Conservation (phyloP, 1,284 basidiomycete species). For the Rhodotorula mucilaginosa region DNA sequence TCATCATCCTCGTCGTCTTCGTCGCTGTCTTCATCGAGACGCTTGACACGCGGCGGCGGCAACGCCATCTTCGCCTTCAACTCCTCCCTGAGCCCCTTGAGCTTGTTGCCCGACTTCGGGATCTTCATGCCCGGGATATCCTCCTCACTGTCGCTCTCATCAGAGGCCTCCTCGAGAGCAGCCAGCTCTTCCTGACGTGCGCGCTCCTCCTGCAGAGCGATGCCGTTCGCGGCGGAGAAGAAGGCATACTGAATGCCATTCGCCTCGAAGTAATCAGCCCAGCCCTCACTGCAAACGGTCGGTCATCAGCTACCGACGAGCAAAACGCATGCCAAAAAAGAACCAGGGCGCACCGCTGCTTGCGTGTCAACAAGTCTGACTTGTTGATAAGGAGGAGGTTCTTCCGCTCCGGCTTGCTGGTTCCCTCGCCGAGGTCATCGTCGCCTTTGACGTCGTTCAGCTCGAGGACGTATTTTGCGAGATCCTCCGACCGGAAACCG, state of each 20-base stretch:
- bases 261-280: slow-evolving; percentile 92
- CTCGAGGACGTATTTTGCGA: slow-evolving; percentile 74
- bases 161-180: slow-evolving; percentile 41
- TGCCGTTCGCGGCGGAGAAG: slow-evolving; percentile 90
- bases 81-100: slow-evolving; percentile 18
- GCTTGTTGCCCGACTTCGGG: slow-evolving; percentile 43
- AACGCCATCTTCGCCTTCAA: not conserved
- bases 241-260: slow-evolving; percentile 83
- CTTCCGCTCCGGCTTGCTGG: slow-evolving; percentile 54
- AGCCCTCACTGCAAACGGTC: slow-evolving; percentile 56
- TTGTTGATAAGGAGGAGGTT: slow-evolving; percentile 93
- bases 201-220: slow-evolving; percentile 69
- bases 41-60: not conserved
- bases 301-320: not conserved
- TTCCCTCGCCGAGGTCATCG: slow-evolving; percentile 1
- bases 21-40: slow-evolving; percentile 39
- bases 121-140: slow-evolving; percentile 35
- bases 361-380: slow-evolving; percentile 82
- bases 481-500: slow-evolving; percentile 84
- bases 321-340: not conserved
- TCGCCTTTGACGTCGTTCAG: slow-evolving; percentile 26
- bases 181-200: slow-evolving; percentile 60
- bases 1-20: slow-evolving; percentile 39
- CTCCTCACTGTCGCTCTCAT: slow-evolving; percentile 45
- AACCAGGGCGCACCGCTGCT: slow-evolving; percentile 67